These are phyloP conservation scores for Salix exigua DNA, from an alignment of 345 rosid species.

Conservation along the genomic window DNA sequence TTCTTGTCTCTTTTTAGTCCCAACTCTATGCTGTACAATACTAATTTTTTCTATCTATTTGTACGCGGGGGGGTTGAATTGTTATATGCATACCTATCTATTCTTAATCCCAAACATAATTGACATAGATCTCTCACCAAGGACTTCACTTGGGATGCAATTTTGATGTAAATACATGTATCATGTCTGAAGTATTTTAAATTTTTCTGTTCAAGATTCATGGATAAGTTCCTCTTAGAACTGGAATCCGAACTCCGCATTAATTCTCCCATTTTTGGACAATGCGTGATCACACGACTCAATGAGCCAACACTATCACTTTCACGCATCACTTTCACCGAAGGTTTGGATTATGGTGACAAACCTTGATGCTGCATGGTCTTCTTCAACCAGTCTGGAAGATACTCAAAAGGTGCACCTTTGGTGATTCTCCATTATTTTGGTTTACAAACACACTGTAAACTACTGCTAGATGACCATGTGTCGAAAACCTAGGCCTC, in stretches of 20 bases:
- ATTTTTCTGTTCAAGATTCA: not conserved
- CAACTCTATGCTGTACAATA: not conserved
- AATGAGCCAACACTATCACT: not conserved
- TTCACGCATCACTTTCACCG: not conserved
- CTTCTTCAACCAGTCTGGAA: constrained; percentile 9
- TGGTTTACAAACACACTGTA: not conserved
- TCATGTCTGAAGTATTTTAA: not conserved
- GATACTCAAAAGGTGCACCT: not conserved
- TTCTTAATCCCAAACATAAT: not conserved
- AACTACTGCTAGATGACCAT: constrained; percentile 13
- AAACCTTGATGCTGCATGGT: constrained; percentile 1
- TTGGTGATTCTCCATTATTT: constrained; percentile 16
- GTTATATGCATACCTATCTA: not conserved
- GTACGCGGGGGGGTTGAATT: not conserved
- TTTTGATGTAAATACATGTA: not conserved
- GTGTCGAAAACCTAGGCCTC: constrained; percentile 12
- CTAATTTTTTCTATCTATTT: too few species aligned
- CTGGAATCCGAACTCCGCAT: too few species aligned
- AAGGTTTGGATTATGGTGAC: not conserved
- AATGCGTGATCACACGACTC: not conserved
- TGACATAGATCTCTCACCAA: not conserved
- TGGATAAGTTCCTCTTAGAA: not conserved
- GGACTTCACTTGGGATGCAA: not conserved
- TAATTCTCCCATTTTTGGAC: not conserved
- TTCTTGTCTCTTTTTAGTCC: not conserved